A percentile compares a stretch with the other conserved stretches of the same genome.
Conservation (phyloP, 257 asterid species). For the Solanum virginianum region DNA sequence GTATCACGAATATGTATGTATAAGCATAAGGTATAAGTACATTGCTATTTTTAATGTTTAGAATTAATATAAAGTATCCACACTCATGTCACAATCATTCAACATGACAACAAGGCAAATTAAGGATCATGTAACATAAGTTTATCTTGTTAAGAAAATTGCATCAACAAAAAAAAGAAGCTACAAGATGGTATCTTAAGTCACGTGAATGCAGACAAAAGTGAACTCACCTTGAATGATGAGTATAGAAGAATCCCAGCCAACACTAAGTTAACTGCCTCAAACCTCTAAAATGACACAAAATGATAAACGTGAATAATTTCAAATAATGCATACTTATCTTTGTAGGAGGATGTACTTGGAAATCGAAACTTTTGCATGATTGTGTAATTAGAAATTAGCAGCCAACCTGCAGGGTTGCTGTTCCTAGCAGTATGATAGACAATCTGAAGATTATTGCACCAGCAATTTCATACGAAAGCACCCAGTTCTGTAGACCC, state of each 20-base stretch:
- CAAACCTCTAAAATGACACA: constrained; percentile 46
- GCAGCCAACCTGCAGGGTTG: constrained; percentile 79
- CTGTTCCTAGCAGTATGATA: constrained; percentile 91
- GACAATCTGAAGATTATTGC: constrained; percentile 74
- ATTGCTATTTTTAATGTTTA: no score
- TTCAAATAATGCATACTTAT: neutral
- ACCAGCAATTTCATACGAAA: constrained; percentile 94
- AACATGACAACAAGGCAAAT: neutral
- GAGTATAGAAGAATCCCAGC: constrained; percentile 71
- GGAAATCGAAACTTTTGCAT: constrained; percentile 4
- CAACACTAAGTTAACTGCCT: constrained; percentile 67
- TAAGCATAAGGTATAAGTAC: no score
- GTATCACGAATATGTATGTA: neutral
- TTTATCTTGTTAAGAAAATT: neutral
- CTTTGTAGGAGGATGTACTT: neutral
- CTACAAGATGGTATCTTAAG: neutral
- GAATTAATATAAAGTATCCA: no score
- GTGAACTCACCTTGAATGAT: constrained; percentile 72
- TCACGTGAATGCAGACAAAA: neutral
- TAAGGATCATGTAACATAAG: neutral
- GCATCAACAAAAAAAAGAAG: neutral
- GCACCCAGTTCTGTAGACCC: constrained; percentile 62
- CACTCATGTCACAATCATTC: neutral
- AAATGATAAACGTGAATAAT: neutral
- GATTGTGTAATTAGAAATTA: no score